phyloP scores from a whole-genome alignment of 2,329 filamentous ascomycete species.

The Mycogone perniciosa region DNA sequence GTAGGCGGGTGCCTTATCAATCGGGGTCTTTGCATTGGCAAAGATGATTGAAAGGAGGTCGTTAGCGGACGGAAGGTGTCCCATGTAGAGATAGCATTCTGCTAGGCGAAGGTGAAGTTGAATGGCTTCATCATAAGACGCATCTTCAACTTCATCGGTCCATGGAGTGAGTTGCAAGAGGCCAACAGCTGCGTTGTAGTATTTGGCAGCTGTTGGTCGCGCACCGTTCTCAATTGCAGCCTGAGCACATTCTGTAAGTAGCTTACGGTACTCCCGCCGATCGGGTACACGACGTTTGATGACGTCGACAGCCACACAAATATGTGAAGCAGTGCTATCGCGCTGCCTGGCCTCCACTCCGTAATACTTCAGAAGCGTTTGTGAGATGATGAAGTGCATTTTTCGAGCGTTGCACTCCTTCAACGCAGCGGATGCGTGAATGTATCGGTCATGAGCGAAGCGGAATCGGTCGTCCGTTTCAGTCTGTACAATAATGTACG shows the following conservation, averaged over 20 bases:
- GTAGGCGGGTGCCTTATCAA: slow-evolving; percentile 79
- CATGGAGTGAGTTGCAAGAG: slow-evolving; percentile 78
- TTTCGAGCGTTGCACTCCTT: slow-evolving; percentile 62
- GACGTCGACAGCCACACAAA: slow-evolving; percentile 69
- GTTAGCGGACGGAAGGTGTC: slow-evolving; percentile 61
- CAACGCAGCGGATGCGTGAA: slow-evolving; percentile 65
- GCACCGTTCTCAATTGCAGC: slow-evolving; percentile 77
- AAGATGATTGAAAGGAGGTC: slow-evolving; percentile 66
- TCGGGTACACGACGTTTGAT: slow-evolving; percentile 60
- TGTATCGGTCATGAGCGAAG: slow-evolving; percentile 83
- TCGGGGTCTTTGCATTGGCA: slow-evolving; percentile 58
- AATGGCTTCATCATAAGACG: slow-evolving; percentile 80
- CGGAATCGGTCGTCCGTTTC: slow-evolving; percentile 82
- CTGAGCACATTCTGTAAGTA: slow-evolving; percentile 73
- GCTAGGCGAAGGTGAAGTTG: slow-evolving; percentile 72
- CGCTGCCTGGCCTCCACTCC: slow-evolving; percentile 53
- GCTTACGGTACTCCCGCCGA: slow-evolving; percentile 62
- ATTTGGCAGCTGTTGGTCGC: slow-evolving; percentile 72
- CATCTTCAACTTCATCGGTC: slow-evolving; percentile 62
- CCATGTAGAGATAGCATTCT: slow-evolving; percentile 77
- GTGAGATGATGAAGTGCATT: slow-evolving; percentile 89
- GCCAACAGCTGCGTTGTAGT: slow-evolving; percentile 68
- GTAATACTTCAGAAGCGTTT: slow-evolving; percentile 70
- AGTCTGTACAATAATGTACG: slow-evolving; percentile 73
- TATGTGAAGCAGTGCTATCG: slow-evolving; percentile 73